Evolutionary conservation across 1,284 basidiomycete species (phyloP), one percentile per base, ranked within the genome.

Genomic region (Marasmius fiardii): DNA sequence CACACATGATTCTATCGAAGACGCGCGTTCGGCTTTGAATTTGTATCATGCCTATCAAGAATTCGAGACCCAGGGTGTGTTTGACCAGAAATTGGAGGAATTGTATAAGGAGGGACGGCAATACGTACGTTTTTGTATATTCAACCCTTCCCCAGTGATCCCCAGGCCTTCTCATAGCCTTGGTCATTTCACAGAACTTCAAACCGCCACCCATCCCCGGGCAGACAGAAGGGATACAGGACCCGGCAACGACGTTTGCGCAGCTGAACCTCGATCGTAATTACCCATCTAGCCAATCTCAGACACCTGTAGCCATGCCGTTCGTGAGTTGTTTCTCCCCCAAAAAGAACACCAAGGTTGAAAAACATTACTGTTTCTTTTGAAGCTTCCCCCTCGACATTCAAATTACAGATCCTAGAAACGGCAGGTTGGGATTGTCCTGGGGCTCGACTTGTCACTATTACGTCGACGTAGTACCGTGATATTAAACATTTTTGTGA

Each of bases 1-100:
- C 16, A 90, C 89, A 7, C 96, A 99, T 69, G 96, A 99, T 73
- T 98, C 94, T 16, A 98, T 99, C 64, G 92, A 95, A 71, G 97
- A 99, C 68, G 95, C 96, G 0, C 81, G 86, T 18, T 93, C 93
- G 8, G 95, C 96, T 0, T 74, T 98, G 50, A 80, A 88, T 60
- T 75, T 99, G 33, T 99, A 92, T 74, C 89, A 93, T 67, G 82
- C 89, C 26, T 95, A 92, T 68, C 82, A 88, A 39, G 75, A 84
- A 34, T 88, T 95, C 55, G 88, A 95, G 67, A 82, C 80, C 34
- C 81, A 88, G 52, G 88, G 87, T 1, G 70, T 83, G 4, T 94
- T 97, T 71, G 92, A 97, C 64, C 84, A 91, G 58, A 93, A 93
- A 61, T 77, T 99, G 62, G 95, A 98, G 6, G 85, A 90, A 60